These are phyloP conservation scores for Coemansia aciculifera DNA, from an alignment of 192 early-diverging fungal genomes.

Conservation along the genomic window DNA sequence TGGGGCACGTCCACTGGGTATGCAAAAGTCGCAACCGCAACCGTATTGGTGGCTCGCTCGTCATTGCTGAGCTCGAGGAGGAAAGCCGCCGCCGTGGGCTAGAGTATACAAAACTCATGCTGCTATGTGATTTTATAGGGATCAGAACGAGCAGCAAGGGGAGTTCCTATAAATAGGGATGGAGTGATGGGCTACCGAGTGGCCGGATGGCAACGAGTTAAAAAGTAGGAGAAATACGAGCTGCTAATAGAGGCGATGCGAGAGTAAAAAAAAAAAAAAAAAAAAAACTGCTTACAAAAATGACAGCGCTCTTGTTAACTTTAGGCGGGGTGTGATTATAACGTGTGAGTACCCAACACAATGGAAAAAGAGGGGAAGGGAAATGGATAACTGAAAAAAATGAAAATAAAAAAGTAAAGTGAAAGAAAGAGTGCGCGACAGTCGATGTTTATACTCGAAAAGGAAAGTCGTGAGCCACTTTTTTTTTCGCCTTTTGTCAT, in stretches of 20 bases:
- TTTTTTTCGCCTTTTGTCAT: background rate
- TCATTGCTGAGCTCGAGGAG: background rate
- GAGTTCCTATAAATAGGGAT: background rate
- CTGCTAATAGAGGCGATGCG: too few species aligned
- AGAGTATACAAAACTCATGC: conserved; percentile 3
- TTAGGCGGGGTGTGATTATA: background rate
- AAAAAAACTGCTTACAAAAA: background rate
- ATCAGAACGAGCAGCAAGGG: too few species aligned
- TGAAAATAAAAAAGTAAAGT: background rate
- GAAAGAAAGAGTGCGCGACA: background rate
- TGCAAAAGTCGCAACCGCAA: background rate
- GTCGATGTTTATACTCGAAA: conserved; percentile 3
- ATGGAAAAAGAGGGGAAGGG: background rate
- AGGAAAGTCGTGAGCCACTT: background rate
- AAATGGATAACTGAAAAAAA: background rate
- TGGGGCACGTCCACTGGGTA: conserved; percentile 40
- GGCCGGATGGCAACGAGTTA: background rate
- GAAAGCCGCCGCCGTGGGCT: background rate
- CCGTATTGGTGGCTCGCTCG: background rate
- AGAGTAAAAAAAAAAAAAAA: background rate
- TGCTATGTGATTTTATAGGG: background rate
- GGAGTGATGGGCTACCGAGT: background rate
- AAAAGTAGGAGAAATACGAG: background rate
- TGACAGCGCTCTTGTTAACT: background rate
- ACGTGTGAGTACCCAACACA: background rate